Conservation (phyloP, 805 yeast species). For the Wickerhamiella australiensis region DNA sequence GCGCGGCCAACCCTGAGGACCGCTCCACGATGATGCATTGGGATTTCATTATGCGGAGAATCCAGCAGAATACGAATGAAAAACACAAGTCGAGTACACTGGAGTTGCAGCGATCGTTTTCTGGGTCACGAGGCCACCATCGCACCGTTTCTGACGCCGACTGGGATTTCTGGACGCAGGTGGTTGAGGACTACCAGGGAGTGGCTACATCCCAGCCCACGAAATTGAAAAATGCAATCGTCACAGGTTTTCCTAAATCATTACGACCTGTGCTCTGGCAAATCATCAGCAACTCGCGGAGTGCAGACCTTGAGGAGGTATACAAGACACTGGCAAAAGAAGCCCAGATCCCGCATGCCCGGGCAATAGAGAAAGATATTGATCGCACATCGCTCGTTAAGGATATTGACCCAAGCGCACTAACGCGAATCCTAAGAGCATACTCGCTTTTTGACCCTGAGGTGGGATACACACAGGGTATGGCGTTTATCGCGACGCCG, state of each 20-base stretch:
- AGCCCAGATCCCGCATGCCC: constrained; percentile 50
- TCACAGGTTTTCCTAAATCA: constrained; percentile 71
- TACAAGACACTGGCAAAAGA: constrained; percentile 39
- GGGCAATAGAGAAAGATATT: constrained; percentile 68
- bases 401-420: constrained; percentile 40
- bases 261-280: constrained; percentile 91
- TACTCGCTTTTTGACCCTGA: constrained; percentile 80
- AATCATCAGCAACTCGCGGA: constrained; percentile 66
- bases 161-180: constrained; percentile 69
- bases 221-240: constrained; percentile 47
- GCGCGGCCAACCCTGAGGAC: neutral
- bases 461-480: constrained; percentile 96
- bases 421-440: constrained; percentile 67
- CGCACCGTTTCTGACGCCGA: constrained; percentile 18
- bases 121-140: constrained; percentile 14
- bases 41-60: constrained; percentile 20
- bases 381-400: constrained; percentile 76
- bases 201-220: constrained; percentile 53
- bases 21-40: constrained; percentile 10
- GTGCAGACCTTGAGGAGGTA: constrained; percentile 45
- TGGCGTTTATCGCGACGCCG: constrained; percentile 89
- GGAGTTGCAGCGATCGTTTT: constrained; percentile 29
- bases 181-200: constrained; percentile 62
- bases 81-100: constrained; percentile 38
- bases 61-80: constrained; percentile 18